Evolutionary conservation across 2,329 filamentous ascomycete species (phyloP).

Genomic region (Colletotrichum higginsianum): DNA sequence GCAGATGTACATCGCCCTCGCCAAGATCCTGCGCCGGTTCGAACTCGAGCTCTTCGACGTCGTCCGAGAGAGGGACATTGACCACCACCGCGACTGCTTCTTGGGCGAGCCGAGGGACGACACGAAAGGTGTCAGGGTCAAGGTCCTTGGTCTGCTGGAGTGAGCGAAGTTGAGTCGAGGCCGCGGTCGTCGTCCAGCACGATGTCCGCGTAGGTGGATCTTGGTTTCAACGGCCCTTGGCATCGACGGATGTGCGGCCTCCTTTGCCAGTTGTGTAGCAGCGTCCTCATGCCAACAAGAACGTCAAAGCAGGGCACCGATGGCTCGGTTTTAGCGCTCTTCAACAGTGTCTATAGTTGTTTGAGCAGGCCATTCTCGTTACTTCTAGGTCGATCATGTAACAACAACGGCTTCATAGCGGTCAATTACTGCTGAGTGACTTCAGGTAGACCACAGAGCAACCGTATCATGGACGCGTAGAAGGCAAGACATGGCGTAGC

Average conservation of each 20-base stretch:
- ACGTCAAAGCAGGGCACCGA: neutral
- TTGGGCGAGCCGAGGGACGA: conserved; percentile 17
- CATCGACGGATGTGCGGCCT: no score
- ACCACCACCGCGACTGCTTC: conserved; percentile 29
- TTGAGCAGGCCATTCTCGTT: neutral
- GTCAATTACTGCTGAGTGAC: neutral
- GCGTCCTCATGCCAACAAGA: neutral
- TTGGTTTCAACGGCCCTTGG: no score
- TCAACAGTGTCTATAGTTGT: neutral
- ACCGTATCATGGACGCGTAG: neutral
- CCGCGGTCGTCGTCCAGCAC: no score
- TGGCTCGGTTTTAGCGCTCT: neutral
- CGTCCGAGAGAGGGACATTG: conserved; percentile 17
- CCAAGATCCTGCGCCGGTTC: conserved; percentile 35
- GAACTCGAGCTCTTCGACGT: conserved; percentile 46
- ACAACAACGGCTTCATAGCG: neutral
- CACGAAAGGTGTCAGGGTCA: conserved; percentile 38
- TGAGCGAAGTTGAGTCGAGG: neutral
- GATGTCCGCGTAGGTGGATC: no score
- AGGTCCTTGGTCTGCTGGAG: conserved; percentile 46
- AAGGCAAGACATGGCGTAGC: neutral
- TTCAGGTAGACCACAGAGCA: no score
- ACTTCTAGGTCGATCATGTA: no score
- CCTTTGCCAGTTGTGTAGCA: neutral
- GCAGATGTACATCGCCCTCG: conserved; percentile 23